Conservation (phyloP, 2,329 filamentous ascomycete genomes). For the Daldinia eschscholtzii region DNA sequence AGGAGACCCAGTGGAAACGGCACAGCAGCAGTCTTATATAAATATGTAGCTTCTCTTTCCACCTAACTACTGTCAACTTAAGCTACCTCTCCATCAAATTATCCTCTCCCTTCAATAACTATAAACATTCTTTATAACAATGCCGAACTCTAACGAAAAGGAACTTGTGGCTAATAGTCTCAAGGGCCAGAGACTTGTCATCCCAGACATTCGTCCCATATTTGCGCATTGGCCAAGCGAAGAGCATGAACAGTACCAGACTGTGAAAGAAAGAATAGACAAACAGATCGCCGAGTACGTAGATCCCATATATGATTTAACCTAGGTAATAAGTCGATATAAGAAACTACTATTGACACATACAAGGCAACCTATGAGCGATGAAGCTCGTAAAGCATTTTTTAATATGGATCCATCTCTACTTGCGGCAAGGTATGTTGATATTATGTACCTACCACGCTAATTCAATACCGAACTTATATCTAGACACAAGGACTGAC, state of each 20-base stretch:
- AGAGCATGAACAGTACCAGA: conserved; percentile 42
- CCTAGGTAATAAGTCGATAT: background rate
- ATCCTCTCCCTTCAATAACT: background rate
- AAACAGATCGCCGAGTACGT: conserved; percentile 43
- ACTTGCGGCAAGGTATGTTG: conserved; percentile 47
- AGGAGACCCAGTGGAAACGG: background rate
- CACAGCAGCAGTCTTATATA: background rate
- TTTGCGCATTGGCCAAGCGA: conserved; percentile 47
- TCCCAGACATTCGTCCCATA: conserved; percentile 47
- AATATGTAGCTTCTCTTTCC: background rate
- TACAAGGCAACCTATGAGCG: conserved; percentile 29
- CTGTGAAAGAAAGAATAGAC: conserved; percentile 39
- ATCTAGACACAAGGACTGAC: background rate
- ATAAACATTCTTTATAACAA: conserved; percentile 9
- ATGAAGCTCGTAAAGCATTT: conserved; percentile 39
- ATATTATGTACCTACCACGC: too few species aligned
- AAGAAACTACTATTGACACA: conserved; percentile 15
- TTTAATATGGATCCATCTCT: conserved; percentile 43
- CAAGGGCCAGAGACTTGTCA: conserved; percentile 46
- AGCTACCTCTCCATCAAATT: background rate
- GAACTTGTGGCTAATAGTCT: conserved; percentile 41
- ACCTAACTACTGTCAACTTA: background rate
- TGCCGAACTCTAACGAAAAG: conserved; percentile 44
- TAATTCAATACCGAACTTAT: background rate
- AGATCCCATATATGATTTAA: background rate